Evolutionary conservation across 1,284 basidiomycete genomes (phyloP).

Genomic region (Macrocystidia cucumis): DNA sequence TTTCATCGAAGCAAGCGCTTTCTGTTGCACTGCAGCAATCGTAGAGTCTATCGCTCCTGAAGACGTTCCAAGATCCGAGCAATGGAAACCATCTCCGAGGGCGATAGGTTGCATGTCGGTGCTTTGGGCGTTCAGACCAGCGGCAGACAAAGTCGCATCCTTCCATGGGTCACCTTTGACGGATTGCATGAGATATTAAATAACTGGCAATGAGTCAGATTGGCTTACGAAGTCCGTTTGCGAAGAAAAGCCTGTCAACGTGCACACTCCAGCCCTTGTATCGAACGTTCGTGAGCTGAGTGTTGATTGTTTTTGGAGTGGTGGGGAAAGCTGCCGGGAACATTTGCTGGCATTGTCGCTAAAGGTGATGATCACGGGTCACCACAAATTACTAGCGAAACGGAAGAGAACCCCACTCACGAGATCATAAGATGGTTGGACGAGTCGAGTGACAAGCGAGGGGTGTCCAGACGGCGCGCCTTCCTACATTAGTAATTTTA

Average conservation of each 20-base stretch:
- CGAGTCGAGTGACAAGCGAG: constrained; percentile 48
- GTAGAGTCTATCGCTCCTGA: constrained; percentile 40
- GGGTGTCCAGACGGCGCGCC: constrained; percentile 46
- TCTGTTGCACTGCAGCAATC: constrained; percentile 42
- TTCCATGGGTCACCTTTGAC: constrained; percentile 64
- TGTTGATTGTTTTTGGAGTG: constrained; percentile 30
- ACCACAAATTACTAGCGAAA: no score
- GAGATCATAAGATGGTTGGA: constrained; percentile 52
- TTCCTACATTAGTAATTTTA: constrained; percentile 19
- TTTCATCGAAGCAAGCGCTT: constrained; percentile 27
- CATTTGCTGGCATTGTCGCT: constrained; percentile 57
- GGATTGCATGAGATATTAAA: constrained; percentile 3
- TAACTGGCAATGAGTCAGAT: not conserved
- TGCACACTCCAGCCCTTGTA: constrained; percentile 60
- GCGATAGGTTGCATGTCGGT: constrained; percentile 48
- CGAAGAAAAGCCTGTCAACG: constrained; percentile 56
- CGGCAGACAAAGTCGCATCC: constrained; percentile 59
- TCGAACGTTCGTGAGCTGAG: constrained; percentile 32
- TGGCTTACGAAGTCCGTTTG: constrained; percentile 54
- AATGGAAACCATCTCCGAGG: constrained; percentile 57
- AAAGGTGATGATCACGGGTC: not conserved
- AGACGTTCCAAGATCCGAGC: constrained; percentile 44
- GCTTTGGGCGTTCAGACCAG: constrained; percentile 36
- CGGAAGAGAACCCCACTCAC: constrained; percentile 21
- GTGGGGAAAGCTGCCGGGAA: constrained; percentile 48